A percentile compares a stretch with the other conserved stretches of the same genome.
These are phyloP conservation scores for Colletotrichum theobromicola DNA, from an alignment of 2,329 filamentous ascomycete species.

Conservation along the genomic window DNA sequence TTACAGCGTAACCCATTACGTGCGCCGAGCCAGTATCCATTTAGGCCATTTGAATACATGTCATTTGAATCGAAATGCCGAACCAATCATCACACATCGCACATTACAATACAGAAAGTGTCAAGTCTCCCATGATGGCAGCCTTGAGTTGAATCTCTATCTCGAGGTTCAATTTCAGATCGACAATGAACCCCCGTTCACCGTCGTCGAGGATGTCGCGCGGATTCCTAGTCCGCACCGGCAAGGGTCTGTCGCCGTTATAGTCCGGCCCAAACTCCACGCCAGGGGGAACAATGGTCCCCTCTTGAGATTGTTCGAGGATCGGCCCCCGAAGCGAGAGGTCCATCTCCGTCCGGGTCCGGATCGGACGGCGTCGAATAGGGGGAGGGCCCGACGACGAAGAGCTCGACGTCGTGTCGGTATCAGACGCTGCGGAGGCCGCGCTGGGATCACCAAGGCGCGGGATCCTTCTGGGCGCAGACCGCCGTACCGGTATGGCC, in stretches of 20 bases:
- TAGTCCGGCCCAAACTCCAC: slow-evolving; percentile 1
- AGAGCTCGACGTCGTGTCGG: slow-evolving; percentile 11
- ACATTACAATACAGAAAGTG: slow-evolving; percentile 10
- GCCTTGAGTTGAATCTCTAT: slow-evolving; percentile 16
- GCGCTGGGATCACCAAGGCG: background rate
- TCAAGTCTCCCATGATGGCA: slow-evolving; percentile 14
- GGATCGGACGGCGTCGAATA: slow-evolving; percentile 1
- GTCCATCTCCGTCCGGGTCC: background rate
- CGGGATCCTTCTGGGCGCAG: background rate
- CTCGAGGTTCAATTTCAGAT: slow-evolving; percentile 8
- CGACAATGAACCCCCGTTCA: slow-evolving; percentile 17
- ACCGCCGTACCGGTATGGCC: background rate
- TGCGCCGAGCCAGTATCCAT: background rate
- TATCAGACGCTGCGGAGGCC: slow-evolving; percentile 2
- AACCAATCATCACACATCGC: background rate
- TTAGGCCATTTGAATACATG: background rate
- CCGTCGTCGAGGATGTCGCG: slow-evolving; percentile 14
- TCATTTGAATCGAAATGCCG: background rate
- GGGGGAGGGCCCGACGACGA: slow-evolving; percentile 4
- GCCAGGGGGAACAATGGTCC: background rate
- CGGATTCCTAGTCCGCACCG: slow-evolving; percentile 9
- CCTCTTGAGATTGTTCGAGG: background rate
- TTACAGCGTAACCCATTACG: background rate
- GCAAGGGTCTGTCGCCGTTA: background rate
- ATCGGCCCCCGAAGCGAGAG: slow-evolving; percentile 4